Evolutionary conservation across 1,284 basidiomycete species (phyloP).

Genomic region (Tranzscheliella williamsii): DNA sequence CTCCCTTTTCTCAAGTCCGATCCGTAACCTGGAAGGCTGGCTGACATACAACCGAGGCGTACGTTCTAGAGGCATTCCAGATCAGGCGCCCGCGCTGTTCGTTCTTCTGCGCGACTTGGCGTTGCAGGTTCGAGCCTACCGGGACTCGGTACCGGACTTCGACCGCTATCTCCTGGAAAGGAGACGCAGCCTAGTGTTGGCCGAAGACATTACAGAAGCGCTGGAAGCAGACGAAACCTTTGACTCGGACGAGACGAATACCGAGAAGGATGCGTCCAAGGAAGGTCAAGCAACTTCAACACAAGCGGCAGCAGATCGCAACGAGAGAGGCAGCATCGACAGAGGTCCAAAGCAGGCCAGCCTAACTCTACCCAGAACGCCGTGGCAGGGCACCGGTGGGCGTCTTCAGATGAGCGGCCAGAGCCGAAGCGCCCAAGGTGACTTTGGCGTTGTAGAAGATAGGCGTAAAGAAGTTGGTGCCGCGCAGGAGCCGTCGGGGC

Average conservation of each 20-base stretch:
- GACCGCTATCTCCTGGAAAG: conserved; percentile 83
- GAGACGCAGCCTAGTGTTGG: conserved; percentile 83
- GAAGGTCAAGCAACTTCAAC: not conserved
- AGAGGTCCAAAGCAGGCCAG: not conserved
- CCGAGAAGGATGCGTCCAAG: not conserved
- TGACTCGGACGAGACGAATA: not conserved
- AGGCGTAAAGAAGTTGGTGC: conserved; percentile 3
- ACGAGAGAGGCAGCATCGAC: too few relatives aligned
- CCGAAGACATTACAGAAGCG: conserved; percentile 89
- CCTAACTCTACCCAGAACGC: conserved; percentile 13
- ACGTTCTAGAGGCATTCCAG: too few relatives aligned
- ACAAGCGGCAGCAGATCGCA: not conserved
- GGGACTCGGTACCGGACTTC: conserved; percentile 75
- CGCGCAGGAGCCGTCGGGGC: not conserved
- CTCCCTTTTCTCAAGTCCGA: conserved; percentile 77
- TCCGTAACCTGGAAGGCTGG: conserved; percentile 86
- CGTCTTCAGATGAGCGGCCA: conserved; percentile 4
- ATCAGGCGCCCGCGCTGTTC: conserved; percentile 46
- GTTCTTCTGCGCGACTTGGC: conserved; percentile 35
- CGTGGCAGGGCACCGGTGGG: not conserved
- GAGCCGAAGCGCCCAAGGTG: conserved; percentile 5
- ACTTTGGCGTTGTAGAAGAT: conserved; percentile 25
- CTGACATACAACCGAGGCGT: too few relatives aligned
- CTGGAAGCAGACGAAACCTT: conserved; percentile 62
- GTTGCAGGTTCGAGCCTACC: conserved; percentile 71